Percentiles rank a stretch among this genome's conserved stretches.
These are phyloP conservation scores for Fusarium algeriense DNA, from an alignment of 2,329 filamentous ascomycete genomes.

Conservation along the genomic window DNA sequence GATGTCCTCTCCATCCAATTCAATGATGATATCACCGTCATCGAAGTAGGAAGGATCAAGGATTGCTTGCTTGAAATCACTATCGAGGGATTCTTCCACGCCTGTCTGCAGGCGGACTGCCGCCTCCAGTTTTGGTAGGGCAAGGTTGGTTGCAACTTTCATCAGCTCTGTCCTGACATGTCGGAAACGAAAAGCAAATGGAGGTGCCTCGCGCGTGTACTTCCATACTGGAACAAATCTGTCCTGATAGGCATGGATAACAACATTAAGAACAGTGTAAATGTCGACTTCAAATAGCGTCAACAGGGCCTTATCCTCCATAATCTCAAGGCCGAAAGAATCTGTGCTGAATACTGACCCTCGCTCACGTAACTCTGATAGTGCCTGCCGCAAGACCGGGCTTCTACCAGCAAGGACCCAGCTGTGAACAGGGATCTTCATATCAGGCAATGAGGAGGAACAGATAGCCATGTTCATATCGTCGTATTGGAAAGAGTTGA, in stretches of 20 bases:
- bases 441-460: constrained; percentile 72
- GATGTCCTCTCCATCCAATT: constrained; percentile 80
- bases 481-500: constrained; percentile 55
- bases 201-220: constrained; percentile 73
- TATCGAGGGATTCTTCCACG: constrained; percentile 72
- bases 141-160: constrained; percentile 80
- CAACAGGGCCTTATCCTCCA: constrained; percentile 66
- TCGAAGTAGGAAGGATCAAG: constrained; percentile 78
- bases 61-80: constrained; percentile 78
- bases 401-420: constrained; percentile 85
- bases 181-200: constrained; percentile 78
- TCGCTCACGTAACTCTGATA: constrained; percentile 66
- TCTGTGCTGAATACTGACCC: constrained; percentile 46
- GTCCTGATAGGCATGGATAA: constrained; percentile 86
- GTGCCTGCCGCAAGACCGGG: constrained; percentile 70
- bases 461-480: constrained; percentile 61
- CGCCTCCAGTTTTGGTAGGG: constrained; percentile 78
- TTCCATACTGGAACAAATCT: constrained; percentile 88
- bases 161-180: constrained; percentile 88
- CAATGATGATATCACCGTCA: constrained; percentile 82
- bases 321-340: constrained; percentile 52
- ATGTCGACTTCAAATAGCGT: constrained; percentile 79
- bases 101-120: constrained; percentile 80
- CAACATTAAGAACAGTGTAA: constrained; percentile 81
- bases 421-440: constrained; percentile 83